Evolutionary conservation across 2,329 filamentous ascomycete genomes (phyloP).

Genomic region (Cryphonectria nitschkei): DNA sequence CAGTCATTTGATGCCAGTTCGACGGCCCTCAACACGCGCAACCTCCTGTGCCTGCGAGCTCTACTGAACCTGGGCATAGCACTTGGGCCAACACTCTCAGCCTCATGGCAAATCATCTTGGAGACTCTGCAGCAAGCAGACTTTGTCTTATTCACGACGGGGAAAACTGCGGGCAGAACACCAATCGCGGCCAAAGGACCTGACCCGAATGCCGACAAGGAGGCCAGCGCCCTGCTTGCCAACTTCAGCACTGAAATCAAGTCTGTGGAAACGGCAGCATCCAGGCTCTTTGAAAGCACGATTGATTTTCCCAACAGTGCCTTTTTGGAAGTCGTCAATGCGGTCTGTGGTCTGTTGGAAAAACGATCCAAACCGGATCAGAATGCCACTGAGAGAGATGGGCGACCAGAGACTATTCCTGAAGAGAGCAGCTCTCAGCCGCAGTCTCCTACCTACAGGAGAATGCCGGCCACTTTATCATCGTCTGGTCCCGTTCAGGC

Average conservation of each 20-base stretch:
- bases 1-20: slow-evolving; percentile 57
- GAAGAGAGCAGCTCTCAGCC: slow-evolving; percentile 36
- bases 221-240: slow-evolving; percentile 55
- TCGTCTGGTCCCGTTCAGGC: slow-evolving; percentile 60
- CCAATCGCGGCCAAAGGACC: slow-evolving; percentile 50
- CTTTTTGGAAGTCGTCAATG: slow-evolving; percentile 76
- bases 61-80: slow-evolving; percentile 96
- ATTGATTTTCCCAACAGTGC: slow-evolving; percentile 83
- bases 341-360: slow-evolving; percentile 73
- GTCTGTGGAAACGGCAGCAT: slow-evolving; percentile 86
- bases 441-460: slow-evolving; percentile 44
- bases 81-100: slow-evolving; percentile 81
- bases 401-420: slow-evolving; percentile 43
- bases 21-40: slow-evolving; percentile 77
- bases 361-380: slow-evolving; percentile 35
- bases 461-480: slow-evolving; percentile 51
- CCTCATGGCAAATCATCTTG: slow-evolving; percentile 87
- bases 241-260: slow-evolving; percentile 82
- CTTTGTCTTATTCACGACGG: slow-evolving; percentile 73
- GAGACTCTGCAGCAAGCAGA: slow-evolving; percentile 94
- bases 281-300: slow-evolving; percentile 87
- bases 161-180: slow-evolving; percentile 57
- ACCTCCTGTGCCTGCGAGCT: slow-evolving; percentile 86
- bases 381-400: slow-evolving; percentile 35
- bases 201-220: slow-evolving; percentile 55